Base-by-base conservation (phyloP, 139 green algal genomes). In the Haematococcus lacustris region DNA sequence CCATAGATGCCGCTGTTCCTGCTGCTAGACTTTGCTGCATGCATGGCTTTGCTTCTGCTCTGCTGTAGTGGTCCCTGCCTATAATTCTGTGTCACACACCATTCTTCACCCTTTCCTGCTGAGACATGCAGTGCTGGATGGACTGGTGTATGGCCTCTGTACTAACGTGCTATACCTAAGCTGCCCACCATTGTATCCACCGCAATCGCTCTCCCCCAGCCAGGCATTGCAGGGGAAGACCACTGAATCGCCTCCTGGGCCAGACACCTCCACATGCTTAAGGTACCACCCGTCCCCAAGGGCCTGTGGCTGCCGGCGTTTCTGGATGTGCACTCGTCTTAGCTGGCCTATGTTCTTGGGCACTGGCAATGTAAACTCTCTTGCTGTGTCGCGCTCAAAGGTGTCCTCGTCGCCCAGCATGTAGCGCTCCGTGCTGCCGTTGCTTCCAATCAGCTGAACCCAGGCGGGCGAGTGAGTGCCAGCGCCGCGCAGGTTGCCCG, bases 181-280 rank as follows among this genome's bases (percentile, higher is more conserved):
- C 62, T 26, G 17, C 37, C 68, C 68, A 87, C 88, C 86, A 43
- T 73, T 63, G 59, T 76, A 79, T 61, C 81, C 84, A 1, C 84
- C 89, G 28, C 77, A 83, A 69, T 95, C 88, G 34, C 77, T 86
- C 41, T 85, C 77, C 28, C 92, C 92, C 66, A 97, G 84, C 93
- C 93, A 97, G 6, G 79, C 60, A 28, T 89, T 73, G 78, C 92
- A 97, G 25, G 90, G 90, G 73, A 97, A 97, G 35, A 75, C n/a
- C 47, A 79, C 86, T 3, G 65, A 41, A 38, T 86, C 68, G 0
- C 81, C 85, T 3, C 80, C 75, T 0, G 82, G 82, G 1, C 81
- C 79, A 2, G 71, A 62, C 23, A 93, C 79, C 63, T 86, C 59
- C 2, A 89, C 57, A 2, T 82, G 51, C 34, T 93, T 81, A 17